A percentile compares a stretch with the other conserved stretches of the same genome.
These are phyloP conservation scores for Wickerhamomyces sp. DNA, from an alignment of 1,139 yeast species.

Conservation along the genomic window DNA sequence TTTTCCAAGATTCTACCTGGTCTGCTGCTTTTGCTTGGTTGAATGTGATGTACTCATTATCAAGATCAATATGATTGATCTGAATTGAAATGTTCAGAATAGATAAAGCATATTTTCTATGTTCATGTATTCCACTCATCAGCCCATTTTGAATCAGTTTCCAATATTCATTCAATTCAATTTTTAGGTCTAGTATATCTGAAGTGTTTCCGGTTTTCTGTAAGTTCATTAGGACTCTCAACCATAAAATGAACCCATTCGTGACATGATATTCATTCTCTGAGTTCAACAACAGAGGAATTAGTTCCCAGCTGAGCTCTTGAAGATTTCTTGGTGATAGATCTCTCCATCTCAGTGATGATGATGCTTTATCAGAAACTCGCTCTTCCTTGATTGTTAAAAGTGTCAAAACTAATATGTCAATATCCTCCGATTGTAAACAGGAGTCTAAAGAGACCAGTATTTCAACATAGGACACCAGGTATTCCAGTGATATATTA, in stretches of 20 bases:
- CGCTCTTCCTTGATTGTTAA: slow-evolving; percentile 11
- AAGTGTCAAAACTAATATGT: slow-evolving; percentile 9
- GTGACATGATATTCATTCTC: slow-evolving; percentile 31
- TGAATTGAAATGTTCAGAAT: slow-evolving; percentile 60
- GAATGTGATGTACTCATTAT: slow-evolving; percentile 46
- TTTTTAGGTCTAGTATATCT: slow-evolving; percentile 29
- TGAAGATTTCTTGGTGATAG: slow-evolving; percentile 26
- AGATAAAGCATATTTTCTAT: slow-evolving; percentile 66
- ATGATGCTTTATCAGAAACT: slow-evolving; percentile 33
- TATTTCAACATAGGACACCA: slow-evolving; percentile 12
- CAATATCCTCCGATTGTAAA: slow-evolving; percentile 6
- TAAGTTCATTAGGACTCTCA: slow-evolving; percentile 39
- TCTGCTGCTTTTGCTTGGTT: slow-evolving; percentile 25
- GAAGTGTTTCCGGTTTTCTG: slow-evolving; percentile 11
- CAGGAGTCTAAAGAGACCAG: slow-evolving; percentile 7
- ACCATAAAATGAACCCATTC: slow-evolving; percentile 50
- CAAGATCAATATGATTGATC: slow-evolving; percentile 35
- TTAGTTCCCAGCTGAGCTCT: slow-evolving; percentile 39
- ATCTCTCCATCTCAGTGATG: slow-evolving; percentile 47
- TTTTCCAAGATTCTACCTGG: slow-evolving; percentile 58
- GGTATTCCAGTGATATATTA: slow-evolving; percentile 5
- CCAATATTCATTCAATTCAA: slow-evolving; percentile 53
- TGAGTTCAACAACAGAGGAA: slow-evolving; percentile 31
- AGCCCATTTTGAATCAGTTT: slow-evolving; percentile 50
- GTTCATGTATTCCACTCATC: slow-evolving; percentile 56